Evolutionary conservation across 176 grass and related monocot species (phyloP).

Genomic region (Guadua angustifolia): DNA sequence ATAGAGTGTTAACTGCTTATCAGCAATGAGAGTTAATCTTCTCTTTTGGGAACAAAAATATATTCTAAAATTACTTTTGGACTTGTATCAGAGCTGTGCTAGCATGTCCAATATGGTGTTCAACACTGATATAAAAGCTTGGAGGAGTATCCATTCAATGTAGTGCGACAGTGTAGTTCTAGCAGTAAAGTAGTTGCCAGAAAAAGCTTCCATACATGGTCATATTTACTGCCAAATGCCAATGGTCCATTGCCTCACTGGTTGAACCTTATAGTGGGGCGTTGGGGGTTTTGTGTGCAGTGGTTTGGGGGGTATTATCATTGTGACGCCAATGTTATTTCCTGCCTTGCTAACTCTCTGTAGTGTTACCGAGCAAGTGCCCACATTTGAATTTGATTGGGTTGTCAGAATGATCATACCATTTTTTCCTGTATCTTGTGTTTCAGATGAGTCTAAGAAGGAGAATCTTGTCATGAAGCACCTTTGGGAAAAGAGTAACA

Average conservation of each 20-base stretch:
- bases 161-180: background rate
- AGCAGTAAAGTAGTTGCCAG: background rate
- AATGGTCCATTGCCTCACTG: background rate
- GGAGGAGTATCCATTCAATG: background rate
- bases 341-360: background rate
- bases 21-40: background rate
- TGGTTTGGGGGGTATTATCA: background rate
- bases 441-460: constrained; percentile 76
- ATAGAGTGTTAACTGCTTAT: background rate
- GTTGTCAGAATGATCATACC: background rate
- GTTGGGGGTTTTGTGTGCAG: too few relatives aligned
- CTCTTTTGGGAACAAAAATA: background rate
- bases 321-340: background rate
- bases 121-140: background rate
- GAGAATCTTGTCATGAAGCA: constrained; percentile 66
- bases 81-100: background rate
- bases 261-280: background rate
- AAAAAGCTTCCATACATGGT: background rate
- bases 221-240: constrained; percentile 21
- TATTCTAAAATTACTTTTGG: background rate
- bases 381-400: background rate
- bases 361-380: background rate
- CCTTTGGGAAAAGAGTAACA: constrained; percentile 85
- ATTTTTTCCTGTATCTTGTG: constrained; percentile 1
- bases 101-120: background rate